Base-by-base conservation (phyloP, 176 grass and related monocot genomes). In the Poa pratensis region DNA sequence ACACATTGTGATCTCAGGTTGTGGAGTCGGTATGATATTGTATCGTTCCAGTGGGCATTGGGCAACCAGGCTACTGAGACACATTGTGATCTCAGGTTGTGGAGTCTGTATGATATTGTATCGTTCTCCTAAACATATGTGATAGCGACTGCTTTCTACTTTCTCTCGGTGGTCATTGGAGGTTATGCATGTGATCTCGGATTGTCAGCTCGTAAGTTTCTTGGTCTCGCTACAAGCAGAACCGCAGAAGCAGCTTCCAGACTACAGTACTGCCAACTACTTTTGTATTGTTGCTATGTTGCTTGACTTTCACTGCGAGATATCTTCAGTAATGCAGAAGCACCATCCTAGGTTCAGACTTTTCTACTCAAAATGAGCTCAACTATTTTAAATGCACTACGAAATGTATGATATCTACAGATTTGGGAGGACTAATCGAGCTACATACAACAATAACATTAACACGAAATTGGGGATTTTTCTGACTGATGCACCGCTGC, bases 1-100 rank as follows among this genome's bases (percentile, higher is more conserved):
- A n/a, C 61, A 4, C 54, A n/a, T n/a, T 32, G 45, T 57, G 32
- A 53, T 66, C 65, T 57, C 58, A 18, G 13, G 58, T 80, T 81
- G 43, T 7, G 37, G 35, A 48, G 45, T 39, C 54, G 53, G 6
- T n/a, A n/a, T 64, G 39, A 30, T 30, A 22, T 64, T 28, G 24
- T 66, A 80, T 27, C 6, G 7, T 34, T 20, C n/a, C 60, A 20
- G 66, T 16, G 5, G 34, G 34, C 49, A 49, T 49, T 49, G 13
- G 46, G 46, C 46, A 49, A 49, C 46, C 46, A 49, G 46, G 65
- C 3, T 57, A 22, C 66, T 50, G 32, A 58, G 23, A n/a, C 61
- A 4, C 54, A n/a, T n/a, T 32, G 45, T 57, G 32, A 53, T 66
- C 65, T 57, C 58, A 18, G 13, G 58, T 80, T 81, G 43, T 7